Percentiles rank a stretch among this genome's conserved stretches.
phyloP scores from a whole-genome alignment of 495 filamentous ascomycete genomes.

The Aspergillus sclerotiicarbonarius region DNA sequence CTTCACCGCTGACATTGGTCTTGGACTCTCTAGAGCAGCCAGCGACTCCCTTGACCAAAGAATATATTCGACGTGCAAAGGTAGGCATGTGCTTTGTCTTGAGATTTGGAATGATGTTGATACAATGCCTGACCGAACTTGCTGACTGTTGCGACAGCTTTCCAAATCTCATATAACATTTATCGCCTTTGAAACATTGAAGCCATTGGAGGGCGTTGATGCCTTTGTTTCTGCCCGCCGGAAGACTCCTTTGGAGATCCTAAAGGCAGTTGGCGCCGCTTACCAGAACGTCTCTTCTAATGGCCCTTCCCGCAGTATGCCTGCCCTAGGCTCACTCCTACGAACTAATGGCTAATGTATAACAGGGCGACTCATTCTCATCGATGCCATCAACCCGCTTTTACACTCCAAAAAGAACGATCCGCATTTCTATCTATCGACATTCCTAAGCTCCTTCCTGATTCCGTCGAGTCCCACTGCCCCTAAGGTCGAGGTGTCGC shows the following conservation, averaged over 20 bases:
- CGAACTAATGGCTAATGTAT: slow-evolving; percentile 8
- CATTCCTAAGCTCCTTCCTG: slow-evolving; percentile 40
- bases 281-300: slow-evolving; percentile 27
- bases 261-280: slow-evolving; percentile 43
- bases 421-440: slow-evolving; percentile 32
- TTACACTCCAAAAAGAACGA: slow-evolving; percentile 29
- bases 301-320: slow-evolving; percentile 35
- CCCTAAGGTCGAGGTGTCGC: slow-evolving; percentile 36
- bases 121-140: neutral
- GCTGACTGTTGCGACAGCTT: slow-evolving; percentile 29
- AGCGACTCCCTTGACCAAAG: slow-evolving; percentile 63
- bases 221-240: slow-evolving; percentile 62
- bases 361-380: slow-evolving; percentile 44
- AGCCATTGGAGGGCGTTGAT: slow-evolving; percentile 54
- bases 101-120: neutral
- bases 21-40: slow-evolving; percentile 85
- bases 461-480: slow-evolving; percentile 21
- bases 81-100: slow-evolving; percentile 38
- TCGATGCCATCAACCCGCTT: slow-evolving; percentile 46
- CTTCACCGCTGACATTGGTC: slow-evolving; percentile 82
- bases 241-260: slow-evolving; percentile 60
- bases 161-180: slow-evolving; percentile 65
- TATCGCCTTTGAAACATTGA: slow-evolving; percentile 73
- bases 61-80: slow-evolving; percentile 75
- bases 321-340: neutral